Evolutionary conservation across 495 filamentous ascomycete species (phyloP), one percentile per base, ranked within the genome.

Genomic region (Monascus purpureus): DNA sequence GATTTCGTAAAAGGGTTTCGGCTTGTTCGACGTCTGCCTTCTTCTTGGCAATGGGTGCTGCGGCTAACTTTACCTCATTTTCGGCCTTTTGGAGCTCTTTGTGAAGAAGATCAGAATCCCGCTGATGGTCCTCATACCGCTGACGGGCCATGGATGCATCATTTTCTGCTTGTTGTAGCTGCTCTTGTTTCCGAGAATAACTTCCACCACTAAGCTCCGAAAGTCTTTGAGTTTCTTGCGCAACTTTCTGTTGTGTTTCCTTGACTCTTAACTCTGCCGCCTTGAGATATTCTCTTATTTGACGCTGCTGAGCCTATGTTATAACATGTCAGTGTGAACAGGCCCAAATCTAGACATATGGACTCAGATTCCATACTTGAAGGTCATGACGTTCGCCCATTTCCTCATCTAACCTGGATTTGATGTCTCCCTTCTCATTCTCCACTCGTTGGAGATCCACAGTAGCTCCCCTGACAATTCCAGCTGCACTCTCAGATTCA

Each of bases 141-240:
- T 27, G 25, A 17, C 57, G 44, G 4, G 59, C 53, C n/a, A 47
- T 52, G 9, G 37, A 27, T 11, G 56, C 53, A 29, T 46, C 47
- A 18, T 33, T 31, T 36, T 43, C 48, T 18, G 57, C 63, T 28
- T 53, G 40, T 25, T 65, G 53, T 18, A 65, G 41, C 32, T 71
- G 60, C 24, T 61, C 61, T 37, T 65, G 57, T 32, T 56, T 59
- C 22, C 56, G 53, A 35, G 62, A 43, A 43, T 67, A 67, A 33
- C 62, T 61, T 8, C 72, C 73, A 11, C 66, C 70, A 45, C 70
- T 64, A 16, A 53, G 43, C 13, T 67, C 63, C 26, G 59, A 61
- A 20, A 77, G 53, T 7, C 70, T 61, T 28, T 47, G 43, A 25
- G 60, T 55, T 43, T 77, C 73, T 6, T 54, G 47, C 20, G 37